Percentiles rank a stretch among this genome's conserved stretches.
phyloP scores from a whole-genome alignment of 2,329 filamentous ascomycete species.

The Stachybotrys echinatus region DNA sequence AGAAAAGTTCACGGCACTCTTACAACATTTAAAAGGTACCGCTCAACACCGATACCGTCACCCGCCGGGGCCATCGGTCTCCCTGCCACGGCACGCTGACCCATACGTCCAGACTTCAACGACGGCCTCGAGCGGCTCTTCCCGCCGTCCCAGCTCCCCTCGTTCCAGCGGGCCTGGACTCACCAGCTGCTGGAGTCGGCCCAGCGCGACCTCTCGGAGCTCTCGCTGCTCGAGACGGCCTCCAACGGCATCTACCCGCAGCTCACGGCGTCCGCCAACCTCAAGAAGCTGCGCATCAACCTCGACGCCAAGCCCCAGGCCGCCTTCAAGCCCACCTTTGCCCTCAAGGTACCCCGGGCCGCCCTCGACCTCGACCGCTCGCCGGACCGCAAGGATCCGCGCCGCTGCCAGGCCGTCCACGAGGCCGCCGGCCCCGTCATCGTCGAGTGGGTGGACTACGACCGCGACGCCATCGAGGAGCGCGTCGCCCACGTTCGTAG shows the following conservation, averaged over 20 bases:
- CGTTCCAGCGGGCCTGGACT: conserved; percentile 39
- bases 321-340: conserved; percentile 35
- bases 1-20: conserved; percentile 35
- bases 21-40: conserved; percentile 34
- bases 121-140: conserved; percentile 42
- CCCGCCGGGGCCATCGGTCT: no score
- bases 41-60: neutral
- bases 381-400: conserved; percentile 1
- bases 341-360: conserved; percentile 30
- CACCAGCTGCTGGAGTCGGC: conserved; percentile 41
- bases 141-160: conserved; percentile 33
- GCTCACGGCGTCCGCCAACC: conserved; percentile 34
- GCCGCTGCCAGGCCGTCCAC: conserved; percentile 26
- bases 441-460: conserved; percentile 41
- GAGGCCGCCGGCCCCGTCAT: conserved; percentile 28
- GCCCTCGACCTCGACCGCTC: conserved; percentile 17
- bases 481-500: conserved; percentile 36
- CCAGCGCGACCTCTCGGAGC: conserved; percentile 32
- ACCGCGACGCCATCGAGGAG: conserved; percentile 33
- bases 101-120: conserved; percentile 32
- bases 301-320: conserved; percentile 34
- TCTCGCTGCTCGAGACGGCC: conserved; percentile 35
- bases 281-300: conserved; percentile 42
- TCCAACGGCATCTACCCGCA: conserved; percentile 35
- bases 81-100: no score